Evolutionary conservation across 768 basidiomycete genomes (phyloP), one percentile per base, ranked within the genome.

Genomic region (Boletus rubescentipes): DNA sequence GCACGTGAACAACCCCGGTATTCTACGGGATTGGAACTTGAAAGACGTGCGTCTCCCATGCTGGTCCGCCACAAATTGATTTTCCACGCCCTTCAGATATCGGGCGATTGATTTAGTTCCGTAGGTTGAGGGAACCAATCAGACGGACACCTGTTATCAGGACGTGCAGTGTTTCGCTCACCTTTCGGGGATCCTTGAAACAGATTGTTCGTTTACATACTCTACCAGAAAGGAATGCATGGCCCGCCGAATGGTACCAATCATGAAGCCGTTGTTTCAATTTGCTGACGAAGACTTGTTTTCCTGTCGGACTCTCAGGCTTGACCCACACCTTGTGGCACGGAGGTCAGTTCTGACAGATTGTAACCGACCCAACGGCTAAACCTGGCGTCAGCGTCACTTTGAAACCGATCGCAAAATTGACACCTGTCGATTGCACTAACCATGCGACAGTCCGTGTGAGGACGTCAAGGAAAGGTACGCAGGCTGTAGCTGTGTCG

Each of bases 341-440:
- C 44, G 57, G 32, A 53, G 35, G 56, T 23, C 53, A 52, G n/a
- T 29, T 29, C 18, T 38, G 37, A 32, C 40, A 43, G 39, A 29
- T 26, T 12, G 23, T 14, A 16, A 35, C n/a, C 21, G 14, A n/a
- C 10, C 5, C 14, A 12, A 32, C 31, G 23, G 30, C 21, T 9
- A 36, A 51, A 38, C 12, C 32, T 34, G 10, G 18, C 20, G n/a
- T 29, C 38, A 31, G 11, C 12, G 35, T 44, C 45, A 44, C 34
- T 46, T 36, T 53, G 58, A 44, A 60, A 59, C 57, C 0, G 51
- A 59, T 59, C 41, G 26, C 29, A 30, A 37, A 16, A 32, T 34
- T 11, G 34, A 52, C 45, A 49, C 15, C 34, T 16, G 29, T 47
- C 49, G 20, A 37, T 41, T 16, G 16, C 10, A 18, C 23, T 16